These are phyloP conservation scores for Penicillium olsonii DNA, from an alignment of 2,329 filamentous ascomycete species.

Conservation along the genomic window DNA sequence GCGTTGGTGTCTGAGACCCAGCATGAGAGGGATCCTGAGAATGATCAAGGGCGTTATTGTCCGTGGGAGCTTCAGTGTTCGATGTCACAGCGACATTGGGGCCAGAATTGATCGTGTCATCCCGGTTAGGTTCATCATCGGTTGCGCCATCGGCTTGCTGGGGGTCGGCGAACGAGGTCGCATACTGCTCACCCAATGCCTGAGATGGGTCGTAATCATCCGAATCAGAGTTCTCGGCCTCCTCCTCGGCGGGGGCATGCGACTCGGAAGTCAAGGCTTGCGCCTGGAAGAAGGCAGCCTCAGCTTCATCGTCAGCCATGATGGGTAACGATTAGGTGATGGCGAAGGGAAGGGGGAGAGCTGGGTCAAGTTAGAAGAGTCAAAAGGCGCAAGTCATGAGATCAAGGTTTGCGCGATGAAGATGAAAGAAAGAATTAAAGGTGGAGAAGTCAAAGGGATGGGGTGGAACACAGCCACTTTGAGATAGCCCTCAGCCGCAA, in stretches of 20 bases:
- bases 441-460: background rate
- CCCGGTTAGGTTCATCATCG: constrained; percentile 25
- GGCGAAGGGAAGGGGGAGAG: background rate
- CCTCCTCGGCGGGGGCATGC: constrained; percentile 50
- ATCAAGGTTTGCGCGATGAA: constrained; percentile 8
- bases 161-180: constrained; percentile 32
- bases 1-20: constrained; percentile 38
- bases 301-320: constrained; percentile 57
- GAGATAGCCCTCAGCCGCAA: constrained; percentile 6
- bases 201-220: constrained; percentile 59
- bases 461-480: constrained; percentile 11
- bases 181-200: constrained; percentile 45
- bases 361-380: constrained; percentile 2
- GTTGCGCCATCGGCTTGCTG: constrained; percentile 33
- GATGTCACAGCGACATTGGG: constrained; percentile 23
- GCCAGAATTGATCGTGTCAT: constrained; percentile 26
- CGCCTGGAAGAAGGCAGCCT: constrained; percentile 55
- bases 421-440: too few relatives aligned
- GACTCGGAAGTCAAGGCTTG: constrained; percentile 47
- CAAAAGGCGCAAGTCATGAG: background rate
- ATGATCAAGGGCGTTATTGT: constrained; percentile 29
- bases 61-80: constrained; percentile 31
- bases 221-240: constrained; percentile 56
- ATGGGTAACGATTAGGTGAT: constrained; percentile 10
- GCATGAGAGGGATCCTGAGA: constrained; percentile 36